phyloP scores from a whole-genome alignment of 2,329 filamentous ascomycete species.

The Beauveria sp. region DNA sequence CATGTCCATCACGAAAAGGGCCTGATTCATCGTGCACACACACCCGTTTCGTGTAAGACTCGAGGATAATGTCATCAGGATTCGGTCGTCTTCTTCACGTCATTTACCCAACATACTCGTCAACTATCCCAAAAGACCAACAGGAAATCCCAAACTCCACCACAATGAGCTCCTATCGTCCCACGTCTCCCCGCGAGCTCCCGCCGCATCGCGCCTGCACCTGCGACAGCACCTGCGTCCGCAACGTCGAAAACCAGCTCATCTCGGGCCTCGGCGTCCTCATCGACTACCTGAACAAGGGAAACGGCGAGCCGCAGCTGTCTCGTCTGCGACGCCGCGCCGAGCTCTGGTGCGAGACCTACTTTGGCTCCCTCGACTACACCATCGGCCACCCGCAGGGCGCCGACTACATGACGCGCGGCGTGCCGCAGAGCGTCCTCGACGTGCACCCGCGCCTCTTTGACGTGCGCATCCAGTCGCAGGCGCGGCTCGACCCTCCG shows the following conservation, averaged over 20 bases:
- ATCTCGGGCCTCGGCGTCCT: constrained; percentile 17
- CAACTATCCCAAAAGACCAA: too few species aligned
- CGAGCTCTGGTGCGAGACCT: constrained; percentile 7
- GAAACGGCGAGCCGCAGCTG: constrained; percentile 12
- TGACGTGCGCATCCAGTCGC: background rate
- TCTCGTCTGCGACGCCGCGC: background rate
- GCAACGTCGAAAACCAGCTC: background rate
- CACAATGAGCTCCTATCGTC: too few species aligned
- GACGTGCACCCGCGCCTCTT: constrained; percentile 5
- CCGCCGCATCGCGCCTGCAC: background rate
- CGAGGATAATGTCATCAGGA: too few species aligned
- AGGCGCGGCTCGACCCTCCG: background rate
- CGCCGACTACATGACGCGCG: background rate
- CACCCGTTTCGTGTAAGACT: too few species aligned
- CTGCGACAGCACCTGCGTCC: background rate
- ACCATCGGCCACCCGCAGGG: too few species aligned
- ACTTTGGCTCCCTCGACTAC: background rate
- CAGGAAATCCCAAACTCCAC: too few species aligned
- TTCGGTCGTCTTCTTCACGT: too few species aligned
- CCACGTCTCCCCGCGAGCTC: too few species aligned
- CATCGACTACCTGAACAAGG: constrained; percentile 21
- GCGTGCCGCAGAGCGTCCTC: background rate
- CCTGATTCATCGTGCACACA: too few species aligned
- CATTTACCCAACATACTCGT: too few species aligned
- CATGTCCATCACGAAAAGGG: too few species aligned